These are phyloP conservation scores for Pholiota conissans DNA, from an alignment of 768 basidiomycete genomes.

Conservation along the genomic window DNA sequence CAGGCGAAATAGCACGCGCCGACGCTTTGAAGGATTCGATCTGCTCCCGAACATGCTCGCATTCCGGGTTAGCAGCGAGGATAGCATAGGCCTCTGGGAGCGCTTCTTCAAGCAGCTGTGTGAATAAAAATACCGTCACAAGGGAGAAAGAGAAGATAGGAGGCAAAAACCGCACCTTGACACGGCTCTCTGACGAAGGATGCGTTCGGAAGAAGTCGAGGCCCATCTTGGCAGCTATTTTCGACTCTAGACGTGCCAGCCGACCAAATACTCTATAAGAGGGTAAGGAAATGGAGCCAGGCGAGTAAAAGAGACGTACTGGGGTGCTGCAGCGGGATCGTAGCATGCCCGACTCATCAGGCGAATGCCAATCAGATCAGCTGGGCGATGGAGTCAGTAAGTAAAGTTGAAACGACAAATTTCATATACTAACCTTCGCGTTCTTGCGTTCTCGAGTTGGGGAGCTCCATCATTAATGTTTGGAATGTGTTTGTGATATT, in stretches of 20 bases:
- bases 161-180: slow-evolving; percentile 50
- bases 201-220: slow-evolving; percentile 78
- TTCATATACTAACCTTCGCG: slow-evolving; percentile 58
- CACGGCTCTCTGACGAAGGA: slow-evolving; percentile 70
- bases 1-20: slow-evolving; percentile 12
- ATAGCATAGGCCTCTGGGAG: slow-evolving; percentile 60
- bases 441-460: slow-evolving; percentile 83
- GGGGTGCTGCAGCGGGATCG: slow-evolving; percentile 73
- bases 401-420: neutral
- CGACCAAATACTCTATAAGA: slow-evolving; percentile 66
- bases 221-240: slow-evolving; percentile 22
- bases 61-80: slow-evolving; percentile 56
- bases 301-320: slow-evolving; percentile 40
- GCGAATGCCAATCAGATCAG: slow-evolving; percentile 82
- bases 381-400: slow-evolving; percentile 34
- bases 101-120: slow-evolving; percentile 49
- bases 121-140: neutral
- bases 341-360: slow-evolving; percentile 86
- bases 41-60: slow-evolving; percentile 41
- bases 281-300: neutral
- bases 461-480: slow-evolving; percentile 63
- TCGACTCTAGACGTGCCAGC: slow-evolving; percentile 57
- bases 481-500: slow-evolving; percentile 49
- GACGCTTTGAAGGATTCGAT: slow-evolving; percentile 30
- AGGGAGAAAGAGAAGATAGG: neutral